phyloP scores from a whole-genome alignment of 495 filamentous ascomycete genomes.

The Terfezia claveryi region DNA sequence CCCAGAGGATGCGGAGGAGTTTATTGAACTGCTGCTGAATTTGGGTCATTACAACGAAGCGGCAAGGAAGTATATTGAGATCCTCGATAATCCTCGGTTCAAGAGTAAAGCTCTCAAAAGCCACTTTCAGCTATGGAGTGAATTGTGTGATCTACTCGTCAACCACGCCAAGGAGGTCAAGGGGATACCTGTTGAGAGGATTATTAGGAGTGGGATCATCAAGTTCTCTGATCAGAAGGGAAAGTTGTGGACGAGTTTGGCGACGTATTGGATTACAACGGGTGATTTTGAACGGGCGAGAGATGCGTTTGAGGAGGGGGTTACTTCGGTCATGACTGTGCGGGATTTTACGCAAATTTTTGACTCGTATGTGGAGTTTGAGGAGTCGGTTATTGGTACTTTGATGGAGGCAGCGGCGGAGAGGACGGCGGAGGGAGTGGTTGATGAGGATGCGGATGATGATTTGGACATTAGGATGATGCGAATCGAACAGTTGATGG shows the following conservation, averaged over 20 bases:
- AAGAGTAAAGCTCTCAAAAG: constrained; percentile 84
- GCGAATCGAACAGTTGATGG: constrained; percentile 95
- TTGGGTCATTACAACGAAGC: constrained; percentile 77
- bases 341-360: constrained; percentile 94
- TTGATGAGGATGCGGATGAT: constrained; percentile 74
- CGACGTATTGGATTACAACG: constrained; percentile 89
- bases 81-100: constrained; percentile 81
- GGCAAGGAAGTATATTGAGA: constrained; percentile 77
- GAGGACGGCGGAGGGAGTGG: constrained; percentile 58
- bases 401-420: constrained; percentile 72
- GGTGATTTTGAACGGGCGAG: constrained; percentile 58
- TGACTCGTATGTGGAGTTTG: constrained; percentile 88
- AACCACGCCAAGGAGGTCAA: constrained; percentile 71
- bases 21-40: constrained; percentile 67
- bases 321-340: constrained; percentile 98
- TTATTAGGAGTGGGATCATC: constrained; percentile 80
- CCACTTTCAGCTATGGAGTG: constrained; percentile 90
- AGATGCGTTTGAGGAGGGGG: constrained; percentile 89
- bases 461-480: constrained; percentile 96
- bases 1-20: constrained; percentile 88
- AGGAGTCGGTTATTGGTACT: constrained; percentile 81
- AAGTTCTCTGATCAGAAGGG: constrained; percentile 87
- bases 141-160: constrained; percentile 95
- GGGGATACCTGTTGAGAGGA: constrained; percentile 79
- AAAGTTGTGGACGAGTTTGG: constrained; percentile 88